Percentiles rank a stretch among this genome's conserved stretches.
These are phyloP conservation scores for Calocera viscosa DNA, from an alignment of 768 basidiomycete species.

Conservation along the genomic window DNA sequence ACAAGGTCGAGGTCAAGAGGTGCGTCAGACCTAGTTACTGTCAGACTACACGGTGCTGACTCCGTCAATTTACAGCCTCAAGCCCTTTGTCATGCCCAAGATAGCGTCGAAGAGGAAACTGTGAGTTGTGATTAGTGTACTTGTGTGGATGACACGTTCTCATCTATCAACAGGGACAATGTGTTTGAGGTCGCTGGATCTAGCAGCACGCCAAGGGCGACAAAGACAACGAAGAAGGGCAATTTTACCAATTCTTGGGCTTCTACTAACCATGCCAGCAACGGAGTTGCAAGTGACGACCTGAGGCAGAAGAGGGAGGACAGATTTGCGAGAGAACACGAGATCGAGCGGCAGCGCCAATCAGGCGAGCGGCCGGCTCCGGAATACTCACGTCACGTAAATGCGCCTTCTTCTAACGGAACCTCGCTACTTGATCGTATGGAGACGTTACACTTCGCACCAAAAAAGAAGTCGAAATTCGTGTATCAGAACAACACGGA, in stretches of 20 bases:
- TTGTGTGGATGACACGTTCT: background rate
- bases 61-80: constrained; percentile 41
- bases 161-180: constrained; percentile 15
- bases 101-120: constrained; percentile 56
- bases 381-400: constrained; percentile 18
- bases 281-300: background rate
- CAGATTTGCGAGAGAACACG: constrained; percentile 84
- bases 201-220: constrained; percentile 14
- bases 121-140: constrained; percentile 32
- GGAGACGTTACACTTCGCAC: constrained; percentile 17
- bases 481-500: constrained; percentile 8
- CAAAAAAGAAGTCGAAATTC: constrained; percentile 4
- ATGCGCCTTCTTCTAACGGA: constrained; percentile 14
- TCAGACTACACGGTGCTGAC: constrained; percentile 12
- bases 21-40: constrained; percentile 27
- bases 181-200: constrained; percentile 17
- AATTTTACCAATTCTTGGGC: constrained; percentile 14
- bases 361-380: constrained; percentile 14
- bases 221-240: constrained; percentile 23
- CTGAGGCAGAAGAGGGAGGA: constrained; percentile 47
- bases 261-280: background rate
- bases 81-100: constrained; percentile 37
- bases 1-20: constrained; percentile 76
- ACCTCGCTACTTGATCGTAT: constrained; percentile 20
- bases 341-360: constrained; percentile 59